Evolutionary conservation across 2,329 filamentous ascomycete genomes (phyloP), one percentile per base, ranked within the genome.

Genomic region (Colletotrichum sp.): DNA sequence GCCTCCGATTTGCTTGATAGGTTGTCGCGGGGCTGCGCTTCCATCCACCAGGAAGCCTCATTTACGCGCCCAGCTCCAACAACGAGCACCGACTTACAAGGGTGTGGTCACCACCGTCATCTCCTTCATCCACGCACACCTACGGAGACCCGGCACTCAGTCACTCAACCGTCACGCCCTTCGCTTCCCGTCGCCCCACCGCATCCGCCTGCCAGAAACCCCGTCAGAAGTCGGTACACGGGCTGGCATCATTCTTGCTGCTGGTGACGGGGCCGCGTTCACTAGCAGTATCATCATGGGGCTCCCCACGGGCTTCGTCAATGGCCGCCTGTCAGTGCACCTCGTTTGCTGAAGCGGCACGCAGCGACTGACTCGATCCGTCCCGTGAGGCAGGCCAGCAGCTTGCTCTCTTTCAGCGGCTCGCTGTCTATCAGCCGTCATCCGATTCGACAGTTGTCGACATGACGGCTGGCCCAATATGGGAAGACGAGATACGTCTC

Each of bases 11-110:
- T 90, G 88, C 86, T 85, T 84, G 80, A 86, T 82, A 79, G 80
- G 80, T 80, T 79, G 82, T 84, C 82, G 82, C 83, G 84, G 84
- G 83, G 84, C 84, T 81, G 81, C 79, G 79, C 82, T 80, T 79
- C 83, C 82, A 83, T 84, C 88, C 88, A 90, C 83, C 86, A 83
- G 84, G 82, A 85, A 85, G 84, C 84, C 84, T 85, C 84, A 82
- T 85, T 88, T 91, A 91, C 86, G 89, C 89, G 89, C 89, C 89
- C 79, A 79, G 73, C 39, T 76, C 69, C 81, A 79, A 79, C 64
- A 29, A 64, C 30, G n/a, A 73, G 66, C 75, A 77, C 70, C 74
- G 59, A 78, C 83, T 79, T 82, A 83, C 87, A 86, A 83, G 87
- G 86, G 84, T 86, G 79, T 76, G 72, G 70, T 73, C 76, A 78